Evolutionary conservation across 140 eudicot genomes (phyloP).

Genomic region (Ambrosia hybrid): DNA sequence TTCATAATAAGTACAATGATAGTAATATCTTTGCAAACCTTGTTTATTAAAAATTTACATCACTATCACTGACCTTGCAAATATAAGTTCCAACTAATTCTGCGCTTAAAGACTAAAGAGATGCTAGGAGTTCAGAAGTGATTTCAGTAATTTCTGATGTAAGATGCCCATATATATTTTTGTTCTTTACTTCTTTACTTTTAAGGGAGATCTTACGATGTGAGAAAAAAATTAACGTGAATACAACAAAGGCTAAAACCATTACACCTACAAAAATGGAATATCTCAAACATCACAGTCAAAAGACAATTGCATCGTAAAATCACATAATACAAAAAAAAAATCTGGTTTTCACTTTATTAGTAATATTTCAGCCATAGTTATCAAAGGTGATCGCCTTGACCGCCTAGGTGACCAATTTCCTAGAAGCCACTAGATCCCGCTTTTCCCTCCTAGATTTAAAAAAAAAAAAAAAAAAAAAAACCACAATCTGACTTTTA

Average conservation of each 20-base stretch:
- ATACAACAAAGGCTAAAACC: background rate
- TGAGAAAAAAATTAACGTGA: background rate
- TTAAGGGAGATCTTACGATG: background rate
- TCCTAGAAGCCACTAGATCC: too few species aligned
- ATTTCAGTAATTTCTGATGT: background rate
- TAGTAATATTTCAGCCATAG: background rate
- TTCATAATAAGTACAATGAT: background rate
- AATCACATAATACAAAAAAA: background rate
- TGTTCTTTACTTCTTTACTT: constrained; percentile 2
- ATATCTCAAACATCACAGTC: constrained; percentile 3
- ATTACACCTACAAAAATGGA: background rate
- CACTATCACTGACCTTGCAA: background rate
- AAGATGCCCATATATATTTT: background rate
- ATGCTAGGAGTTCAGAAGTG: constrained; percentile 1
- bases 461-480: too few species aligned
- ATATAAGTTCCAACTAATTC: background rate
- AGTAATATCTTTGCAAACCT: constrained; percentile 7
- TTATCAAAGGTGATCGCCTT: too few species aligned
- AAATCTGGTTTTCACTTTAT: background rate
- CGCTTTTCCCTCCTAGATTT: too few species aligned
- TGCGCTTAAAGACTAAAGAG: background rate
- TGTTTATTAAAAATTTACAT: background rate
- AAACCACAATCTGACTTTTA: too few species aligned
- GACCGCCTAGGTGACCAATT: too few species aligned
- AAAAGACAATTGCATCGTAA: background rate